phyloP scores from a whole-genome alignment of 192 early-diverging fungal species.

The Coemansia umbellata region DNA sequence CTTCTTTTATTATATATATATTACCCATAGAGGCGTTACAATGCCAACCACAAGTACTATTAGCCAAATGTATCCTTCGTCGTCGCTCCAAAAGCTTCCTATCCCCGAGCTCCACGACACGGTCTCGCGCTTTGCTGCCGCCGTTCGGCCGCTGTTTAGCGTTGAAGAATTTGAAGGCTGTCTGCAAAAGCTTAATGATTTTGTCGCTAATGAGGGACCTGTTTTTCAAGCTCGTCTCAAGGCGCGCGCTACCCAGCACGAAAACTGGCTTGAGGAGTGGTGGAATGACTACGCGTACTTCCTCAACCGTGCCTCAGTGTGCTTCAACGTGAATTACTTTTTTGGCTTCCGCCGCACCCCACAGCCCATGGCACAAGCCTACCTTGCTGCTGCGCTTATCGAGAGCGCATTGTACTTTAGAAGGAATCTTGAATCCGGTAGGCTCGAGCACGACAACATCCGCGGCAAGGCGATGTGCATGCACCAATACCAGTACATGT shows the following conservation, averaged over 20 bases:
- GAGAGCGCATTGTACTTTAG: conserved; percentile 63
- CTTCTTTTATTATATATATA: no score
- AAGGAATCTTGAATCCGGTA: conserved; percentile 53
- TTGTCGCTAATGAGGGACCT: conserved; percentile 45
- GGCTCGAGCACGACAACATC: conserved; percentile 67
- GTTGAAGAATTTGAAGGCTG: conserved; percentile 52
- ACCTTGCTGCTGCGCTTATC: conserved; percentile 61
- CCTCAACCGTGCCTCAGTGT: conserved; percentile 46
- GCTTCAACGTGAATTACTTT: conserved; percentile 52
- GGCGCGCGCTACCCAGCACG: conserved; percentile 30
- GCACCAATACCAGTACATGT: conserved; percentile 82
- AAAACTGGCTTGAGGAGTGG: conserved; percentile 52
- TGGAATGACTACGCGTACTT: conserved; percentile 56
- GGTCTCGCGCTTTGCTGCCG: conserved; percentile 45
- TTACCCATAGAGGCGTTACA: no score
- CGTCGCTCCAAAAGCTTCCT: conserved; percentile 48
- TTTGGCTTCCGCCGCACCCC: conserved; percentile 51
- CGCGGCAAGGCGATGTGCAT: conserved; percentile 69
- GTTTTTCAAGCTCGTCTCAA: conserved; percentile 49
- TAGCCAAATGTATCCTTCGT: conserved; percentile 1
- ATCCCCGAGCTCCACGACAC: conserved; percentile 58
- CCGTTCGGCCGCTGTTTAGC: conserved; percentile 49
- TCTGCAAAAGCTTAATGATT: conserved; percentile 46
- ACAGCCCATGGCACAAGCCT: conserved; percentile 31
- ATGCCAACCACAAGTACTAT: conserved; percentile 12